Evolutionary conservation across 805 yeast species (phyloP), one percentile per base, ranked within the genome.

Genomic region (Hanseniaspora valbyensis): DNA sequence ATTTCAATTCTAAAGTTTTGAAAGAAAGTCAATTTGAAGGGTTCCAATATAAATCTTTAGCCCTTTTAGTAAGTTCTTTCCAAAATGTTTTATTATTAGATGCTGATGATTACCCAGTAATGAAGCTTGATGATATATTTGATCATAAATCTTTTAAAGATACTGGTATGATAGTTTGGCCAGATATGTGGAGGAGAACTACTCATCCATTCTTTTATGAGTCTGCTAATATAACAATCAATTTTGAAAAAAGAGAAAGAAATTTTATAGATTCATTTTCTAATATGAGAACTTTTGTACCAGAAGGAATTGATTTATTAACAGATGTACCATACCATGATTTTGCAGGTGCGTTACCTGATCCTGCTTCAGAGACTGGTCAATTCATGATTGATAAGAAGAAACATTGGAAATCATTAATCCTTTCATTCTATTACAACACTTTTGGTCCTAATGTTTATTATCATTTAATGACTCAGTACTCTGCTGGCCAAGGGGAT

Each of bases 181-280:
- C 95, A 1, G 95, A 86, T 64, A 86, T 80, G 62, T 86, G 95
- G 95, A 76, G 81, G 62, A 72, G 95, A 55, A 78, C 89, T 8
- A 83, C 89, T 1, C 75, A 84, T 1, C 95, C 95, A 4, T 66
- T 67, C 33, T 81, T 74, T 58, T 86, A 83, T 63, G 74, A 76
- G 28, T 78, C 86, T 55, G 86, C 85, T 0, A 83, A 78, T 2
- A 67, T 78, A 9, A 56, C 65, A 40, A 66, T 78, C 2, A 71
- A 75, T 25, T 58, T 61, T 39, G 67, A 54, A 51, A 66, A 56
- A 46, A 67, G 63, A 21, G 67, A 67, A 52, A 54, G 76, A 63
- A 57, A 60, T 44, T 55, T 59, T 19, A 55, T 62, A 55, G 73
- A 57, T 61, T 61, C 56, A 61, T 61, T 59, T 13, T 52, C 68